A percentile compares a stretch with the other conserved stretches of the same genome.
Evolutionary conservation across 169 alveolate species (phyloP).

Genomic region (Eimeria zaria): DNA sequence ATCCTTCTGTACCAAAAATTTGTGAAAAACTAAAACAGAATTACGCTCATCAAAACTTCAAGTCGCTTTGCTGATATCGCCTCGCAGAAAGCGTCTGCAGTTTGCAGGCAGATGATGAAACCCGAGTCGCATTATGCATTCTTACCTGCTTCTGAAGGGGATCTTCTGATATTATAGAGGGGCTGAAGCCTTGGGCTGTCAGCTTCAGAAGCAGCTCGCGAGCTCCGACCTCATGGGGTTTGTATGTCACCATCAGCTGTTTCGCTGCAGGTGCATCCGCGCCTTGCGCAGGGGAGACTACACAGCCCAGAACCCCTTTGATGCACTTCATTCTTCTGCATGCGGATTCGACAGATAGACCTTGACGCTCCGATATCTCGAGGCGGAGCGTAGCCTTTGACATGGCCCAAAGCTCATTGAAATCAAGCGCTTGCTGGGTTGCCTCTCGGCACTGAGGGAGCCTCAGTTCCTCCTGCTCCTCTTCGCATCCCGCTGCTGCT

Average conservation of each 20-base stretch:
- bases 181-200: conserved; percentile 13
- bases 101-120: not conserved
- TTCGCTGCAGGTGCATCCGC: not conserved
- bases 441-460: not conserved
- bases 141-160: conserved; percentile 65
- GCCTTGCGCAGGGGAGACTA: not conserved
- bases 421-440: not conserved
- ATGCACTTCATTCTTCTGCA: conserved; percentile 30
- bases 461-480: not conserved
- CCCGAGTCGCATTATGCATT: too few relatives aligned
- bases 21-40: not conserved
- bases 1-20: conserved; percentile 48
- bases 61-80: too few relatives aligned
- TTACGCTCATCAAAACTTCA: not conserved
- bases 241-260: conserved; percentile 54
- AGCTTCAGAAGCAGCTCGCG: conserved; percentile 28
- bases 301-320: conserved; percentile 56
- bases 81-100: not conserved
- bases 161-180: conserved; percentile 18
- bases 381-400: conserved; percentile 61
- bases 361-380: not conserved
- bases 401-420: not conserved
- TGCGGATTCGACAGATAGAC: conserved; percentile 1
- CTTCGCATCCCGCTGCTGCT: not conserved
- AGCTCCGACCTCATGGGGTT: conserved; percentile 59